Evolutionary conservation across 805 yeast species (phyloP).

Genomic region (Suhomyces emberorum): DNA sequence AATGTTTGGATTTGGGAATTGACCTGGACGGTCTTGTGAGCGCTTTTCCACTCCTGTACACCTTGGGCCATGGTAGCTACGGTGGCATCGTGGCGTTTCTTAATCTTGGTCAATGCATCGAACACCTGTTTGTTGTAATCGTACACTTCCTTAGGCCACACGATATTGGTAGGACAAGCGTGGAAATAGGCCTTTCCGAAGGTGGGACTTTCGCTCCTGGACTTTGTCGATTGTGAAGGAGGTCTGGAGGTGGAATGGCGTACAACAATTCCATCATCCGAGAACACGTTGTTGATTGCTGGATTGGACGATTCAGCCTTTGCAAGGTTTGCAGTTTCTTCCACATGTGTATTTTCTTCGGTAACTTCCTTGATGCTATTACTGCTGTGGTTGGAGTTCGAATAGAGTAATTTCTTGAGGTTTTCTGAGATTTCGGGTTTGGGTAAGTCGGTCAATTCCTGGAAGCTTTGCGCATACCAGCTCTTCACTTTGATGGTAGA

Average conservation of each 20-base stretch:
- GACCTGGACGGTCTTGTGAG: conserved; percentile 45
- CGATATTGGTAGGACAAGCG: conserved; percentile 50
- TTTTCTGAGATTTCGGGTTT: conserved; percentile 51
- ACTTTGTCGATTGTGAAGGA: conserved; percentile 8
- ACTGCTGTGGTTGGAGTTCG: conserved; percentile 9
- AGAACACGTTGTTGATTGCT: conserved; percentile 37
- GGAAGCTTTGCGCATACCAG: conserved; percentile 91
- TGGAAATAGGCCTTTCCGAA: conserved; percentile 48
- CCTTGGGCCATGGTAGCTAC: conserved; percentile 92
- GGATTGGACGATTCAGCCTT: conserved; percentile 29
- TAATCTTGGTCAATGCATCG: conserved; percentile 65
- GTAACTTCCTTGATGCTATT: conserved; percentile 3
- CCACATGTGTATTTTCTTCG: background rate
- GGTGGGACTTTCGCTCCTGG: conserved; percentile 25
- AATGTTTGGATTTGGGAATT: conserved; percentile 76
- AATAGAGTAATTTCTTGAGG: conserved; percentile 34
- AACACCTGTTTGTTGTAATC: conserved; percentile 68
- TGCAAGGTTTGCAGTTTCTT: conserved; percentile 23
- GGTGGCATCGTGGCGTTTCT: conserved; percentile 86
- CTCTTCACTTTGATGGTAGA: conserved; percentile 72
- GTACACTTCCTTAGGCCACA: conserved; percentile 73
- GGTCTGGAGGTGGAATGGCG: conserved; percentile 12
- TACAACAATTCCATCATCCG: conserved; percentile 52
- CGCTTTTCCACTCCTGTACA: conserved; percentile 82
- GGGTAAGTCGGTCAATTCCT: conserved; percentile 66